Evolutionary conservation across 1,284 basidiomycete genomes (phyloP), one percentile per base, ranked within the genome.

Genomic region (Ganoderma lingzhi): DNA sequence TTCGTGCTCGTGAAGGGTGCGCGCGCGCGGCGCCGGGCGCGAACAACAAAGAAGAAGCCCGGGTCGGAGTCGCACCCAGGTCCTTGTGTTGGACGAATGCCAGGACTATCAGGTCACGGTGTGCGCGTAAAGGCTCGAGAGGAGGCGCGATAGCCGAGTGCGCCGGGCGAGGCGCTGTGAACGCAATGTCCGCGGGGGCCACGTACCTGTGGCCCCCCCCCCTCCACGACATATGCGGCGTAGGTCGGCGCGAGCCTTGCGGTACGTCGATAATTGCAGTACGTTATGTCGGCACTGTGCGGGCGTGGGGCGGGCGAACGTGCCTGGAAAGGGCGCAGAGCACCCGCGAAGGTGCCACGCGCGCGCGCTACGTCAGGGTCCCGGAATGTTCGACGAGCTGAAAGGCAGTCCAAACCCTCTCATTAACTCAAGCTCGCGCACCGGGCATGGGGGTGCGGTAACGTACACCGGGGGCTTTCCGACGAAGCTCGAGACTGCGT

Each of bases 81-180:
- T 8, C 45, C 45, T 48, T 48, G 45, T 19, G 17, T 8, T 9
- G 9, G 45, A 48, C 45, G 45, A 48, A 2, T 12, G 23, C 19
- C 45, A 48, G n/a, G 15, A 28, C 10, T 28, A 51, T 14, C 23
- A 14, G 48, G 48, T 51, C 48, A 51, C 19, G 48, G 3, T 3
- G 23, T 51, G 23, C 48, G 48, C 48, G 48, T 51, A 51, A 51
- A 28, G 48, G 48, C 23, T n/a, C 42, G 45, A 14, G 48, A 51
- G 48, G 48, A 51, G 48, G 48, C 1, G 45, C 45, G 45, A 23
- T 48, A n/a, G 45, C 48, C 48, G 48, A 28, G 6, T 51, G 48
- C 45, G 23, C 48, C 48, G 48, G 48, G 48, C 48, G 48, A 48
- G 45, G 45, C 45, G 45, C 45, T 48, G 45, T 48, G 45, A 48